Evolutionary conservation across 1,139 yeast species (phyloP).

Genomic region (Taiozyma sp.): DNA sequence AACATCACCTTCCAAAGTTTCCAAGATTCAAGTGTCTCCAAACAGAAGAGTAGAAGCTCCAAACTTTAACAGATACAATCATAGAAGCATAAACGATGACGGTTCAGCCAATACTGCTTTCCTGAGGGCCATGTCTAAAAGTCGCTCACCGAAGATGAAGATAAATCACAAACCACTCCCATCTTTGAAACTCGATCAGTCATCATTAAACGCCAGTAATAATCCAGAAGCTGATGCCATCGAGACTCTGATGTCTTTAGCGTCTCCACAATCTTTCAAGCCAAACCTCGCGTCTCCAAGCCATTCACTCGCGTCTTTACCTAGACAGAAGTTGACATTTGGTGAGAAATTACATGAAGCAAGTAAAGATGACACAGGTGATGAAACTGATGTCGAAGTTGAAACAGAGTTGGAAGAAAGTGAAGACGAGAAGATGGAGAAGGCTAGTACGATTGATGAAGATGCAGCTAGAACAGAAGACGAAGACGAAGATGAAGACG

Average conservation of each 20-base stretch:
- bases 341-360: constrained; percentile 14
- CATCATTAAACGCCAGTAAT: constrained; percentile 3
- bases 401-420: constrained; percentile 9
- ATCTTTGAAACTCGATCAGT: constrained; percentile 8
- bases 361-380: constrained; percentile 12
- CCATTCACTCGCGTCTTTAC: constrained; percentile 12
- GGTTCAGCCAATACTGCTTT: constrained; percentile 35
- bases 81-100: constrained; percentile 13
- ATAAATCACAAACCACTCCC: constrained; percentile 6
- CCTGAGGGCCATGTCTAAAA: constrained; percentile 29
- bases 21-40: constrained; percentile 8
- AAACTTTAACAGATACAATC: constrained; percentile 9
- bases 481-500: constrained; percentile 3
- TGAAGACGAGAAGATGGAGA: constrained; percentile 1
- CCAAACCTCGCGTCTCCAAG: constrained; percentile 4
- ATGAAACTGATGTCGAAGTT: constrained; percentile 8
- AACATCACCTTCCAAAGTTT: constrained; percentile 2
- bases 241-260: constrained; percentile 39
- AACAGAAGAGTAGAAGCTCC: constrained; percentile 4
- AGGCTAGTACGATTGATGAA: neutral
- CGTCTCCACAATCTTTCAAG: constrained; percentile 33
- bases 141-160: constrained; percentile 24
- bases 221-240: constrained; percentile 39
- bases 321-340: constrained; percentile 18
- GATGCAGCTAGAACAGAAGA: neutral